Percentiles rank a stretch among this genome's conserved stretches.
Evolutionary conservation across 139 green algal genomes (phyloP).

Genomic region (Chara braunii): DNA sequence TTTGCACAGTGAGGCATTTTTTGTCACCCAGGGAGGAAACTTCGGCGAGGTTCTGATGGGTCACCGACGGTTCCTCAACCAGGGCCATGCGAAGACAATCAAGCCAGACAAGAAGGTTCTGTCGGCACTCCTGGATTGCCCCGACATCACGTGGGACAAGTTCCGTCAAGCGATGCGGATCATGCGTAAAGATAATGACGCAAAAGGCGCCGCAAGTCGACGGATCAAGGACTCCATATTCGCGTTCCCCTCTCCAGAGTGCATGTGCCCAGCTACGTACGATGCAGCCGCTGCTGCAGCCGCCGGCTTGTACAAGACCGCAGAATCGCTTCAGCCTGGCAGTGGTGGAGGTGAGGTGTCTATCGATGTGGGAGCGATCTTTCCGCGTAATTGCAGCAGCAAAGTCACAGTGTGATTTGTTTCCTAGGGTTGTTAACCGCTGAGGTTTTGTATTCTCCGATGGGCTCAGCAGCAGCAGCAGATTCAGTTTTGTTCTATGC

Average conservation of each 20-base stretch:
- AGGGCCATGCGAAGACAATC: background rate
- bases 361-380: no score
- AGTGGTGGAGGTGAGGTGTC: no score
- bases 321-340: no score
- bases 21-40: background rate
- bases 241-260: background rate
- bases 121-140: background rate
- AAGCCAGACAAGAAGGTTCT: background rate
- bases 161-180: background rate
- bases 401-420: no score
- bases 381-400: no score
- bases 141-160: background rate
- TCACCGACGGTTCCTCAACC: conserved; percentile 1
- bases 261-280: background rate
- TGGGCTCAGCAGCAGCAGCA: no score
- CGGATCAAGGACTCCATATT: background rate
- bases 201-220: background rate
- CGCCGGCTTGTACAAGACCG: no score
- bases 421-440: no score
- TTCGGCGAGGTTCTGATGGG: background rate
- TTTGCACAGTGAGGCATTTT: background rate
- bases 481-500: no score
- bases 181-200: background rate
- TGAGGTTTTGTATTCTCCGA: no score
- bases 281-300: no score